phyloP scores from a whole-genome alignment of 441 rosid species.

The Sinapis alba region DNA sequence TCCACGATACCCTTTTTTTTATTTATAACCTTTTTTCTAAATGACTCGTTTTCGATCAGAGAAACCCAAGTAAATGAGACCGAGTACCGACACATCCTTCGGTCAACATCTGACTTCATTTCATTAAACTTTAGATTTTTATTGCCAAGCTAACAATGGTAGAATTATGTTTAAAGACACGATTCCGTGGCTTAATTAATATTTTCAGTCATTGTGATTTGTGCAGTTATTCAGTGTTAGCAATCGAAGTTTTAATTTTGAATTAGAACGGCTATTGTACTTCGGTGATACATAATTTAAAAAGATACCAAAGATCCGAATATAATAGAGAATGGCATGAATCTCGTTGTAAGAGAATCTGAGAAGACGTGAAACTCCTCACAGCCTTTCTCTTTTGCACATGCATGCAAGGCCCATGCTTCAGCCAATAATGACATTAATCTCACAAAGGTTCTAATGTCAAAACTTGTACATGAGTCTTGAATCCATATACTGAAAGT shows the following conservation, averaged over 20 bases:
- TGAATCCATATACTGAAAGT: too few species aligned
- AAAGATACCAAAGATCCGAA: neutral
- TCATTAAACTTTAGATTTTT: neutral
- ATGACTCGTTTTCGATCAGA: neutral
- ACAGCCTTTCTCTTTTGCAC: neutral
- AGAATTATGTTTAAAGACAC: too few species aligned
- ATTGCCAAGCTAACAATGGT: neutral
- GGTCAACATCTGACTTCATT: neutral
- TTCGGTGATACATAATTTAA: neutral
- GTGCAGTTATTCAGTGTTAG: too few species aligned
- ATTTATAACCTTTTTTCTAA: neutral
- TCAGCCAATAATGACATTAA: too few species aligned
- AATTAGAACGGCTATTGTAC: too few species aligned
- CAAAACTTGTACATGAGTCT: too few species aligned
- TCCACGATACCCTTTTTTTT: constrained; percentile 1
- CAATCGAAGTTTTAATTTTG: too few species aligned
- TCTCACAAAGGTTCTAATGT: too few species aligned
- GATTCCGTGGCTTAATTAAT: too few species aligned
- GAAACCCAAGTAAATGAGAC: neutral
- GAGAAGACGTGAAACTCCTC: neutral
- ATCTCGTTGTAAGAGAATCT: neutral
- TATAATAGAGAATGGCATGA: neutral
- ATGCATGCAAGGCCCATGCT: too few species aligned
- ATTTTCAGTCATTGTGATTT: too few species aligned
- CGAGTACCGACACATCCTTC: too few species aligned